Evolutionary conservation across 768 basidiomycete genomes (phyloP).

Genomic region (Suillus plorans): DNA sequence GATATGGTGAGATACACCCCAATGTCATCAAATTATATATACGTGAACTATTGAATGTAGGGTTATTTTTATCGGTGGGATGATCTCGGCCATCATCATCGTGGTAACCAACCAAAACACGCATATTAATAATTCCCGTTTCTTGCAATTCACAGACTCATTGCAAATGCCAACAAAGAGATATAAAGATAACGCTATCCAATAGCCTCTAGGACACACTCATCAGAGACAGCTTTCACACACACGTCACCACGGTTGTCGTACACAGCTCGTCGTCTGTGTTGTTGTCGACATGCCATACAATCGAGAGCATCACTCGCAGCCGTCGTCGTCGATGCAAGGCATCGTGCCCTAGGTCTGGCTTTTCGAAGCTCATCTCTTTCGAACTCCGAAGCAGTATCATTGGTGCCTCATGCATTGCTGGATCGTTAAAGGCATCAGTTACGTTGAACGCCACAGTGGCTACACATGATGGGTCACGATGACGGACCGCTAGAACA

Average conservation of each 20-base stretch:
- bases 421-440: background rate
- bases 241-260: too few relatives aligned
- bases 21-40: background rate
- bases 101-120: background rate
- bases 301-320: too few relatives aligned
- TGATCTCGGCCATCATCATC: background rate
- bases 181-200: too few relatives aligned
- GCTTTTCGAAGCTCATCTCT: background rate
- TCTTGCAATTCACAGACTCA: background rate
- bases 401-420: background rate
- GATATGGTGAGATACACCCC: background rate
- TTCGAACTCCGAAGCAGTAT: background rate
- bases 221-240: too few relatives aligned
- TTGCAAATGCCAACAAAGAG: background rate
- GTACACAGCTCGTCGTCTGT: too few relatives aligned
- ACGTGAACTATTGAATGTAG: background rate
- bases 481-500: background rate
- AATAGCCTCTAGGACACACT: too few relatives aligned
- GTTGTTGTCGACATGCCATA: background rate
- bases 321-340: too few relatives aligned
- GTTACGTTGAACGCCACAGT: background rate
- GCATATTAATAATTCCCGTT: background rate
- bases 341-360: background rate
- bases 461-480: background rate
- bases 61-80: conserved; percentile 1